Evolutionary conservation across 1,139 yeast genomes (phyloP), one percentile per base, ranked within the genome.

Genomic region (Yamadazyma oceani): DNA sequence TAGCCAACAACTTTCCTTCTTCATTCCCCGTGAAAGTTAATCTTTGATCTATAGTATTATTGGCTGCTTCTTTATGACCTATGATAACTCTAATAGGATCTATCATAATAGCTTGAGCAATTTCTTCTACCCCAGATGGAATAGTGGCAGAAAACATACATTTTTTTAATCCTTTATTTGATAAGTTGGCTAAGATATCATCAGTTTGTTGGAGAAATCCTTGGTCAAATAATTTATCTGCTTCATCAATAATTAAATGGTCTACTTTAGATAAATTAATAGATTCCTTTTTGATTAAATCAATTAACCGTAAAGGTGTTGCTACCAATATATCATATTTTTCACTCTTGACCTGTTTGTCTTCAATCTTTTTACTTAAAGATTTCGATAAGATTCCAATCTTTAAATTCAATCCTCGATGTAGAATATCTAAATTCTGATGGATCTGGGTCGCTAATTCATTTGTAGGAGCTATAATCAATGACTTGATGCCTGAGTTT

Each of bases 1-100:
- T 82, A 0, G 96, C 98, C 38, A 92, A 71, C 16, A 94, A 68
- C 60, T 94, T 94, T 15, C 98, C 98, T 54, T 87, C 90, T 64
- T 94, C 99, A 48, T 81, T 85, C 39, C 98, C 98, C 38, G 97
- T 85, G 55, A 80, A 94, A 1, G 85, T 76, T 36, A 94, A 67
- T 53, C 80, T 79, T 61, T 94, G 99, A 35, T 88, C 92, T 52
- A 94, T 88, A 35, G 81, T 78, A 16, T 73, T 65, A 45, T 88
- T 83, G 1, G 97, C 98, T 10, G 96, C 96, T 60, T 92, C 97
- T 56, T 90, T 90, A 54, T 82, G 92, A 10, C 98, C 98, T 50
- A 92, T 82, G 46, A 92, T 85, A 23, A 92, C 79, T 57, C 97
- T 78, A 22, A 90, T 69, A 17, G 96, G 95, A 43, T 82, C 82